These are phyloP conservation scores for Leccinum variicolor DNA, from an alignment of 768 basidiomycete species.

Conservation along the genomic window DNA sequence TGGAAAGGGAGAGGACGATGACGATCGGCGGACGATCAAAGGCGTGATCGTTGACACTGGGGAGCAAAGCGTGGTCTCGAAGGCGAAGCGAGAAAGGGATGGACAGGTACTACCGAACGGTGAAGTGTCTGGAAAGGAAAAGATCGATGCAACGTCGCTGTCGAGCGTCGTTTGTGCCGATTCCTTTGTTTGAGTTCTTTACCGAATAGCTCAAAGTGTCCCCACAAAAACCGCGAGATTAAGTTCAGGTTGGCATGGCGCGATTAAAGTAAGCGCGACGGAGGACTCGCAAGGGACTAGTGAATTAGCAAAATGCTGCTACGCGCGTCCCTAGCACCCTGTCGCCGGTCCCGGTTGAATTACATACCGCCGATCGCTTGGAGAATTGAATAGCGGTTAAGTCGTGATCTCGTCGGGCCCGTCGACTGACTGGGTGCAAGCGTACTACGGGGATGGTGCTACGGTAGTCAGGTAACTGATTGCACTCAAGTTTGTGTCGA, in stretches of 20 bases:
- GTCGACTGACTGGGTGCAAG: neutral
- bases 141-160: conserved; percentile 16
- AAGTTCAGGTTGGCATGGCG: conserved; percentile 12
- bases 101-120: conserved; percentile 6
- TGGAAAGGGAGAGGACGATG: conserved; percentile 31
- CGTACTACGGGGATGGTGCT: neutral
- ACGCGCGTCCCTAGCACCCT: conserved; percentile 7
- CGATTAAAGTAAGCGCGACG: conserved; percentile 5
- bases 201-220: neutral
- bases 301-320: conserved; percentile 16
- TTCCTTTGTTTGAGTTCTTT: conserved; percentile 15
- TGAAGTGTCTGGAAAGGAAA: conserved; percentile 18
- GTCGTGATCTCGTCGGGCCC: neutral
- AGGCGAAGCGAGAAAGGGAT: conserved; percentile 11
- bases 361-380: conserved; percentile 8
- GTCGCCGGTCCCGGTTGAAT: conserved; percentile 13
- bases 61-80: conserved; percentile 8
- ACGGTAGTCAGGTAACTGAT: neutral
- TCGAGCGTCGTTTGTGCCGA: conserved; percentile 19
- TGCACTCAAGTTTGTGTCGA: neutral
- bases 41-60: conserved; percentile 23
- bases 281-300: neutral
- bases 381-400: neutral
- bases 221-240: conserved; percentile 9
- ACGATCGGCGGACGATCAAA: conserved; percentile 43